Base-by-base conservation (phyloP, 768 basidiomycete genomes). In the Astraeus odoratus region DNA sequence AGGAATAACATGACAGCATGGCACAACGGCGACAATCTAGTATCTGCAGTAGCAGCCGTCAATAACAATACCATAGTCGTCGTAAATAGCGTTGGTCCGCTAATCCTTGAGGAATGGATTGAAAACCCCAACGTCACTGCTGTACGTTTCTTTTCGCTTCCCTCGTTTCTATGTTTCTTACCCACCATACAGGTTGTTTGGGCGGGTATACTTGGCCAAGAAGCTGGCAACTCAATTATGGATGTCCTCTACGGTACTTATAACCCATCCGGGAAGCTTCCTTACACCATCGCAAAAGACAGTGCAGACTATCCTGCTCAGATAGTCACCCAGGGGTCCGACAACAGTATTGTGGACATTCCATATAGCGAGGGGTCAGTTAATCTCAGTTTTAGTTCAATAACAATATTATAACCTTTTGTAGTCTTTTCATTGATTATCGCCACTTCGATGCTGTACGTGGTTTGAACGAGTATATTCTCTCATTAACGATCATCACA, bases 251-350 rank as follows among this genome's bases (percentile, higher is more conserved):
- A 79, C 51, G 86, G 86, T 3, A 67, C 64, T 22, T 79, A 74
- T 63, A 86, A 83, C 54, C 83, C 85, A 0, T 78, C 77, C 18
- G 84, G 80, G 6, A 69, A 78, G 23, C 62, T 88, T 15, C 83
- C 86, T 1, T 89, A 83, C 58, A 87, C 86, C 4, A 84, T 87
- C 52, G 83, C 84, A 24, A 81, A 80, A 65, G 55, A 67, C 16
- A 38, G 59, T 2, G 54, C 62, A 8, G 85, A 87, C 56, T 86
- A 86, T 57, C 55, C 76, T 9, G 76, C 80, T 1, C 72, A 75
- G 44, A 55, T 77, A 8, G 53, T 71, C 9, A 52, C 64, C 7
- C 71, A 68, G 5, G 72, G 66, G 10, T 56, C 57, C 23, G 53
- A 57, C 2, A 48, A 27, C 18, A 62, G 68, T 18, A 66, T 77